A percentile compares a stretch with the other conserved stretches of the same genome.
Evolutionary conservation across 345 rosid species (phyloP).

Genomic region (Leavenworthia alabamica): DNA sequence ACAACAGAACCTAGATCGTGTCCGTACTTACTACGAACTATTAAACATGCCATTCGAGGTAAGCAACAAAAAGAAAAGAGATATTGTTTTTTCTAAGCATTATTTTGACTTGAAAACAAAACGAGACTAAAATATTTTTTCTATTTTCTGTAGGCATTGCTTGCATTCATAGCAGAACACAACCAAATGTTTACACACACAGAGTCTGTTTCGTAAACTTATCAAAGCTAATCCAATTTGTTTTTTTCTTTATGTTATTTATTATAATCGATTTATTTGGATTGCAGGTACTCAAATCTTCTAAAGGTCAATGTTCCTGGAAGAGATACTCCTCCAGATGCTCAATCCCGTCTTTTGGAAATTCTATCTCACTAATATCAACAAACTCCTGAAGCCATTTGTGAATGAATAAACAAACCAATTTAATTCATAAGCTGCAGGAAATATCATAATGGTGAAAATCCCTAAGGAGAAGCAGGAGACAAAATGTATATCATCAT

Average conservation of each 20-base stretch:
- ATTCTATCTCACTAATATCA: slow-evolving; percentile 46
- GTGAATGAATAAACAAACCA: slow-evolving; percentile 14
- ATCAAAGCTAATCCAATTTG: neutral
- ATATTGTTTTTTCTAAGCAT: neutral
- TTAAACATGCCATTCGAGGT: slow-evolving; percentile 97
- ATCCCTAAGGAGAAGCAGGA: slow-evolving; percentile 17
- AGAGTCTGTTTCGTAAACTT: slow-evolving; percentile 50
- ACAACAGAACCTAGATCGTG: slow-evolving; percentile 72
- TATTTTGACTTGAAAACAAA: neutral
- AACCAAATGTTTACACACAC: slow-evolving; percentile 51
- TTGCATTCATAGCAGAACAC: slow-evolving; percentile 81
- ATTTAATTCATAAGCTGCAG: slow-evolving; percentile 24
- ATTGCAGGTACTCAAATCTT: slow-evolving; percentile 66
- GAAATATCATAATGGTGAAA: slow-evolving; percentile 12
- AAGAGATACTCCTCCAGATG: slow-evolving; percentile 80
- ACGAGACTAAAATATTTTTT: neutral
- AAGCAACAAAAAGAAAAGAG: slow-evolving; percentile 13
- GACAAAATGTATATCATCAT: slow-evolving; percentile 24
- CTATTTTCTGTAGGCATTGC: slow-evolving; percentile 55
- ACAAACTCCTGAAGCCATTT: neutral
- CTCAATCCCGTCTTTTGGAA: slow-evolving; percentile 55
- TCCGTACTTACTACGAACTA: slow-evolving; percentile 83
- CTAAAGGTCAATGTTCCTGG: slow-evolving; percentile 76
- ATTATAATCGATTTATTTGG: neutral
- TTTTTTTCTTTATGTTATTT: neutral